Evolutionary conservation across 139 green algal genomes (phyloP).

Genomic region (Coelastrella sp.): DNA sequence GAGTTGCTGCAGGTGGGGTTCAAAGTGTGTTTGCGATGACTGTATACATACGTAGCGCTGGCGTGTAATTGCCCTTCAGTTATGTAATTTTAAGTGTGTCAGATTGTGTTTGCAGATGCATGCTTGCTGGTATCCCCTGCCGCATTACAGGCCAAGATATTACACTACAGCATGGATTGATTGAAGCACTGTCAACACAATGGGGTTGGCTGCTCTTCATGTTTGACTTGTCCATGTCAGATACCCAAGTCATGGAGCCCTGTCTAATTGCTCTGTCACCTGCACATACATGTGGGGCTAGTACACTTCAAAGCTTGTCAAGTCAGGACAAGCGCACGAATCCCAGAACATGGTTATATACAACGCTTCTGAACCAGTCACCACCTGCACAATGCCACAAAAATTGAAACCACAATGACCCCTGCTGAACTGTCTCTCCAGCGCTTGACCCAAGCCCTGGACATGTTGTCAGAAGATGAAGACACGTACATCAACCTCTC

Average conservation of each 20-base stretch:
- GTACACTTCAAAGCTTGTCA: background rate
- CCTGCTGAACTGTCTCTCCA: background rate
- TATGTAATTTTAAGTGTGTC: too few relatives aligned
- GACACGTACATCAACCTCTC: background rate
- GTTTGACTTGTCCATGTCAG: background rate
- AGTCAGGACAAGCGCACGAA: background rate
- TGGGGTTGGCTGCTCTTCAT: background rate
- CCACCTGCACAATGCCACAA: background rate
- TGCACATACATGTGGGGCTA: background rate
- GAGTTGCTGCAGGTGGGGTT: conserved; percentile 37
- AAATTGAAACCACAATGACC: background rate
- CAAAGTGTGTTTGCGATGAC: too few relatives aligned
- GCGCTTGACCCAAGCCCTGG: background rate
- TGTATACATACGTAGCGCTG: background rate
- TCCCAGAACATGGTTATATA: background rate
- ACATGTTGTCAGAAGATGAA: conserved; percentile 27
- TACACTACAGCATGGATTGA: too few relatives aligned
- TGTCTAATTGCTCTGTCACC: background rate
- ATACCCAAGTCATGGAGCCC: background rate
- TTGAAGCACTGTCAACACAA: too few relatives aligned
- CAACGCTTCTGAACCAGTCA: too few relatives aligned
- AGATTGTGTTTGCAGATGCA: too few relatives aligned
- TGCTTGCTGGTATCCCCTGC: too few relatives aligned
- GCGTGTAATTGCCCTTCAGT: too few relatives aligned
- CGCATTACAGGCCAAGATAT: too few relatives aligned